Evolutionary conservation across 352 stramenopile species (phyloP), one percentile per base, ranked within the genome.

Genomic region (Phytophthora tentaculata): DNA sequence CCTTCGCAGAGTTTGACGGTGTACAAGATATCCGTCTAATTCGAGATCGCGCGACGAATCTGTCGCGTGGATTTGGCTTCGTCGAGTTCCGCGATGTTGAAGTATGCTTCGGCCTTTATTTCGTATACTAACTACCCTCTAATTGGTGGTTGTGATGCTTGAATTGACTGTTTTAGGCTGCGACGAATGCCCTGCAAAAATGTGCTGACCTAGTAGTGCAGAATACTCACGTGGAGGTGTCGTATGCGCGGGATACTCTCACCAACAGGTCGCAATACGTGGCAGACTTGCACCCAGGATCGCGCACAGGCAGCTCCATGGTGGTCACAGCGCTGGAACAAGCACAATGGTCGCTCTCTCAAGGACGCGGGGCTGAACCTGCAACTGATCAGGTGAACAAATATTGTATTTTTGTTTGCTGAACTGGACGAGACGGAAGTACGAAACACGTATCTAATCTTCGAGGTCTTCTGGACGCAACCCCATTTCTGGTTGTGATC

Each of bases 261-360:
- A 67, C 71, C 7, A 59, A 56, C 2, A 69, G 55, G 56, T 55
- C 56, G 35, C 57, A 73, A 12, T 45, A 77, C 45, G 28, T 53
- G 1, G 32, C 39, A 8, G 48, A 69, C 19, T 39, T 37, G 7
- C 32, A 54, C 26, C 23, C 64, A 59, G 43, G 54, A 71, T 39
- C 47, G 24, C 24, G 55, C 56, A 9, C 61, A 39, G 61, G 57
- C 23, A 87, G 86, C 44, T 83, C 83, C 2, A 83, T 93, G 32
- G 77, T 77, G 24, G 74, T 76, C 1, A 87, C 83, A 5, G 88
- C 88, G 5, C 43, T 96, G 45, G 86, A 94, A 39, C 86, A 92
- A 79, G 88, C 88, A 5, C 88, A 96, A 63, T 94, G 88, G 88
- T 81, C 83, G 16, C 67, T 95, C n/a, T 81, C 66, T 29, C 91